phyloP scores from a whole-genome alignment of 108 stramenopile species.

The Fistulifera pelliculosa region DNA sequence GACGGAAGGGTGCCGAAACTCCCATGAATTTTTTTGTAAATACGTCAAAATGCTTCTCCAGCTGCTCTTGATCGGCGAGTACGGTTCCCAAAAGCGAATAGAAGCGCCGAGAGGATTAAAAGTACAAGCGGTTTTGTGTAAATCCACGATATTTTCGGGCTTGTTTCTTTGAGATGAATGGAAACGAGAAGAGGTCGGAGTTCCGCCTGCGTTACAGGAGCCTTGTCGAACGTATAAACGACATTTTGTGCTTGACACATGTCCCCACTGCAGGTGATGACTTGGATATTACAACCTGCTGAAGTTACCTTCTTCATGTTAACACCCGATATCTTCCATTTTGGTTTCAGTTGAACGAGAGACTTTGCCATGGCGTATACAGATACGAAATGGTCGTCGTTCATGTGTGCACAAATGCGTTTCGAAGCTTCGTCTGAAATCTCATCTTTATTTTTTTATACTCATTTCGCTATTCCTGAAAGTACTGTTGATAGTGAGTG shows the following conservation, averaged over 20 bases:
- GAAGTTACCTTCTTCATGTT: conserved; percentile 11
- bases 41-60: conserved; percentile 11
- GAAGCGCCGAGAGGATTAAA: conserved; percentile 12
- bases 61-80: conserved; percentile 1
- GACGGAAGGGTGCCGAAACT: conserved; percentile 8
- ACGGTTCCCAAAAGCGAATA: too few species aligned
- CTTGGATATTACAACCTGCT: conserved; percentile 19
- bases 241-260: conserved; percentile 17
- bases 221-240: conserved; percentile 20
- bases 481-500: too few species aligned
- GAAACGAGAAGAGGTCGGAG: conserved; percentile 2
- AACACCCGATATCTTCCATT: background rate
- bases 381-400: conserved; percentile 6
- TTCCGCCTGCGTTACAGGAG: conserved; percentile 10
- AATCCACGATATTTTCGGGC: conserved; percentile 27
- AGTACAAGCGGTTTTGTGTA: conserved; percentile 23
- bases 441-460: conserved; percentile 1
- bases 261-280: conserved; percentile 20
- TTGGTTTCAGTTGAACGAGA: background rate
- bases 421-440: conserved; percentile 14
- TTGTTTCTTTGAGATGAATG: conserved; percentile 18
- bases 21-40: conserved; percentile 18
- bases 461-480: too few species aligned
- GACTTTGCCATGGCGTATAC: conserved; percentile 17
- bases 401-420: conserved; percentile 16